phyloP scores from a whole-genome alignment of 371 early-diverging fungal species.

The Smittium culicis region DNA sequence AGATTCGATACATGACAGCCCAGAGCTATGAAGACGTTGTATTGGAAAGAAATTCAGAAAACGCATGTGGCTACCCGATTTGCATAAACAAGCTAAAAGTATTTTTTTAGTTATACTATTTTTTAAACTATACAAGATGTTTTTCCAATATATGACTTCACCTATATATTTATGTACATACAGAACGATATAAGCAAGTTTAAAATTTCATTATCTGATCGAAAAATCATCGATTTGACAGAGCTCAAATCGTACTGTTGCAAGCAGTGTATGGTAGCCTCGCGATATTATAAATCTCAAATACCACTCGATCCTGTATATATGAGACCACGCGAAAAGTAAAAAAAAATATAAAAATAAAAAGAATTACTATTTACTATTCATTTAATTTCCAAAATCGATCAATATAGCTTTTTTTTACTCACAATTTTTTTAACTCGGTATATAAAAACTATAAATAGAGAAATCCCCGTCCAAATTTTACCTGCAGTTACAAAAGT shows the following conservation, averaged over 20 bases:
- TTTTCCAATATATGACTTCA: background rate
- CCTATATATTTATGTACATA: background rate
- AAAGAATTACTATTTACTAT: background rate
- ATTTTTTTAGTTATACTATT: no score
- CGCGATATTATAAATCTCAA: background rate
- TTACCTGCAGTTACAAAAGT: background rate
- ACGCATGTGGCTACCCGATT: slow-evolving; percentile 10
- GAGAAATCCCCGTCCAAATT: slow-evolving; percentile 1
- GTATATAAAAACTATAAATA: background rate
- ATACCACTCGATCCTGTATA: slow-evolving; percentile 5
- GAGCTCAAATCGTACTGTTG: background rate
- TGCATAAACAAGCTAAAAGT: background rate
- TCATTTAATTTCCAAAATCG: background rate
- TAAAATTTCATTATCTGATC: background rate
- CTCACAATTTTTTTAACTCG: background rate
- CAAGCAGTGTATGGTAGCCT: slow-evolving; percentile 4
- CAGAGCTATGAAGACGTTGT: background rate
- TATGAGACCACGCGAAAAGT: background rate
- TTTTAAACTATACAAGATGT: no score
- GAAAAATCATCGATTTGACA: background rate
- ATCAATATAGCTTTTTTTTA: background rate
- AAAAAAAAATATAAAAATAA: background rate
- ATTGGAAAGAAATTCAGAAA: slow-evolving; percentile 8
- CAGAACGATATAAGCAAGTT: background rate
- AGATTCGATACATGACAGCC: slow-evolving; percentile 1